phyloP scores from a whole-genome alignment of 2,329 filamentous ascomycete genomes.

The Apiospora koreana region DNA sequence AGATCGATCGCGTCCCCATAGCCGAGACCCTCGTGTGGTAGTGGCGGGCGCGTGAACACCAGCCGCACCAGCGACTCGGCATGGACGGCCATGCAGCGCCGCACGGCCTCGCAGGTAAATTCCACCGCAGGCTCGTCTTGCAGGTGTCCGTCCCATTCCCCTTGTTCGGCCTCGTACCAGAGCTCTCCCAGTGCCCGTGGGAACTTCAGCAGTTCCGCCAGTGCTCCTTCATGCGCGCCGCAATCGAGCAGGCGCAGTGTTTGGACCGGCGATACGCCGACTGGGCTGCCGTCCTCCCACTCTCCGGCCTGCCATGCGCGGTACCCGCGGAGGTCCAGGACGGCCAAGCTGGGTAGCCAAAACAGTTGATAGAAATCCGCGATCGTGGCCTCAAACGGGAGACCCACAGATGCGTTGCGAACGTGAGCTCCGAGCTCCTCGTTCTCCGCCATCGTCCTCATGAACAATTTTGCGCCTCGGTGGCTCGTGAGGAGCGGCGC shows the following conservation, averaged over 20 bases:
- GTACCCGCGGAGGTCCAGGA: neutral
- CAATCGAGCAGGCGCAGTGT: constrained; percentile 7
- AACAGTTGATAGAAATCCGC: neutral
- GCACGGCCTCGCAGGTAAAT: constrained; percentile 5
- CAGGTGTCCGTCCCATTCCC: neutral
- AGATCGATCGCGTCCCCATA: neutral
- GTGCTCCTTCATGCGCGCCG: neutral
- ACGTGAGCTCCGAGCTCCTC: neutral
- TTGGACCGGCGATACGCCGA: neutral
- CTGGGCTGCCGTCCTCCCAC: neutral
- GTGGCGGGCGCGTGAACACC: neutral
- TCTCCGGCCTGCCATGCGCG: neutral
- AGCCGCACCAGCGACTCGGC: neutral
- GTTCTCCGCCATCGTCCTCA: neutral
- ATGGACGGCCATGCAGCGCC: neutral
- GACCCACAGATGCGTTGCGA: neutral
- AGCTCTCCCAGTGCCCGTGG: neutral
- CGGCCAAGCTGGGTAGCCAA: neutral
- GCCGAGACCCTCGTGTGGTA: neutral
- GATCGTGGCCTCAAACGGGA: neutral
- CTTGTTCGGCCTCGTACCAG: constrained; percentile 10
- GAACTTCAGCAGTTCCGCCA: neutral
- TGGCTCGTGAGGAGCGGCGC: neutral
- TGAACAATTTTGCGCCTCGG: neutral
- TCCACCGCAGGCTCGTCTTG: neutral